These are phyloP conservation scores for Wickerhamomyces strasburgensis DNA, from an alignment of 805 yeast species.

Conservation along the genomic window DNA sequence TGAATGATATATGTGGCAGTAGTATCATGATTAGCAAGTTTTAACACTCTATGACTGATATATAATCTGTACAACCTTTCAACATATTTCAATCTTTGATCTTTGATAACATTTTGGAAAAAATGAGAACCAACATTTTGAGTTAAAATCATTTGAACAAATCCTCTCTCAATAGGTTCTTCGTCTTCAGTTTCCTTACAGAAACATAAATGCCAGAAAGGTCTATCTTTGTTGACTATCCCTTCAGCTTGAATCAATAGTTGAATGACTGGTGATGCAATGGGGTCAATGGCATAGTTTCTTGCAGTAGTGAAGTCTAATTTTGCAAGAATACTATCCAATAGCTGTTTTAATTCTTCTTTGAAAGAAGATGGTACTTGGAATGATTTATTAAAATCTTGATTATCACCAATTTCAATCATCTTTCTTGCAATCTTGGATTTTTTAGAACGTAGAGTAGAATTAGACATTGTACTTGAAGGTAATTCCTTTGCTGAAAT, in stretches of 20 bases:
- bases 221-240: conserved; percentile 66
- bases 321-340: conserved; percentile 34
- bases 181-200: conserved; percentile 41
- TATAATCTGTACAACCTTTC: conserved; percentile 66
- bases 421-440: conserved; percentile 88
- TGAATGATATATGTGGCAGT: conserved; percentile 80
- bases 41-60: conserved; percentile 68
- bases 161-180: conserved; percentile 65
- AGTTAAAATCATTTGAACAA: conserved; percentile 75
- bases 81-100: conserved; percentile 61
- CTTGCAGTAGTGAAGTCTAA: conserved; percentile 49
- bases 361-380: conserved; percentile 70
- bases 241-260: conserved; percentile 77
- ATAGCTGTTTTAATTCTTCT: conserved; percentile 47
- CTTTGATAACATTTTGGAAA: conserved; percentile 63
- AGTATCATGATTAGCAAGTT: conserved; percentile 74
- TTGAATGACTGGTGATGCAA: conserved; percentile 87
- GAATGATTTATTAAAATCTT: conserved; percentile 60
- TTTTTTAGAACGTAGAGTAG: conserved; percentile 74
- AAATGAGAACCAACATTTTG: conserved; percentile 95
- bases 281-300: conserved; percentile 68
- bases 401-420: conserved; percentile 81
- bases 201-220: conserved; percentile 64
- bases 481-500: conserved; percentile 77
- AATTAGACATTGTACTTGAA: conserved; percentile 60